phyloP scores from a whole-genome alignment of 148 eudicot genomes.

The Rhododendron griersonianum region DNA sequence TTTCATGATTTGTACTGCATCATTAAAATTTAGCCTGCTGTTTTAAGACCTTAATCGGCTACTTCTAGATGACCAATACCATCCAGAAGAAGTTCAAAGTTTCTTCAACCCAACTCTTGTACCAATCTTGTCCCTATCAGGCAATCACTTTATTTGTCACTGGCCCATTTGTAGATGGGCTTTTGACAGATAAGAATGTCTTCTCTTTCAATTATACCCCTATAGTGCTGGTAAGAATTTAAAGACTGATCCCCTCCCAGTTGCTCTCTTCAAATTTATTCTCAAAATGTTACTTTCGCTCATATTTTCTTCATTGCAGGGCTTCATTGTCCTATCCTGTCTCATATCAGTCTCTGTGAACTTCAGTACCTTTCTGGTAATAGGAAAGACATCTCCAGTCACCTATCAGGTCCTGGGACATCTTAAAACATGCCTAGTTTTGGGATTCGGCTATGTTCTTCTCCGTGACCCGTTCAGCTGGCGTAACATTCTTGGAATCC shows the following conservation, averaged over 20 bases:
- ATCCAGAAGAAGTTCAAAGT: conserved; percentile 96
- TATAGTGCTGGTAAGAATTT: conserved; percentile 58
- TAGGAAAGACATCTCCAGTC: conserved; percentile 95
- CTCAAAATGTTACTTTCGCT: background rate
- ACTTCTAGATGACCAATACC: conserved; percentile 83
- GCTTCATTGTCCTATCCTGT: conserved; percentile 78
- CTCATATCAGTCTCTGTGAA: conserved; percentile 86
- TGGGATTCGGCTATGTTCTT: conserved; percentile 79
- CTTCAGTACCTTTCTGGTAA: conserved; percentile 92
- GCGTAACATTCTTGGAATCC: conserved; percentile 82
- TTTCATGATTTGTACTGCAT: background rate
- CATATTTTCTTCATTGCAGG: conserved; percentile 38
- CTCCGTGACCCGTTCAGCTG: conserved; percentile 85
- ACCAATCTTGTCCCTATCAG: conserved; percentile 91
- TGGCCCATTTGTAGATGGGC: conserved; percentile 88
- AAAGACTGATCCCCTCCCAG: background rate
- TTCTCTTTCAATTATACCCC: conserved; percentile 82
- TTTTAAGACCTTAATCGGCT: conserved; percentile 41
- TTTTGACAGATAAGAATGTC: conserved; percentile 70
- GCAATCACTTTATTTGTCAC: conserved; percentile 68
- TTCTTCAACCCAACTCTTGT: conserved; percentile 90
- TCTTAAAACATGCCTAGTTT: conserved; percentile 87
- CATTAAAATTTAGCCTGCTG: background rate
- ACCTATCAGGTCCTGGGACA: conserved; percentile 95
- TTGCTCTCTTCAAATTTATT: background rate